Conservation (phyloP, 106 monocot species). For the Acorus gramineus region DNA sequence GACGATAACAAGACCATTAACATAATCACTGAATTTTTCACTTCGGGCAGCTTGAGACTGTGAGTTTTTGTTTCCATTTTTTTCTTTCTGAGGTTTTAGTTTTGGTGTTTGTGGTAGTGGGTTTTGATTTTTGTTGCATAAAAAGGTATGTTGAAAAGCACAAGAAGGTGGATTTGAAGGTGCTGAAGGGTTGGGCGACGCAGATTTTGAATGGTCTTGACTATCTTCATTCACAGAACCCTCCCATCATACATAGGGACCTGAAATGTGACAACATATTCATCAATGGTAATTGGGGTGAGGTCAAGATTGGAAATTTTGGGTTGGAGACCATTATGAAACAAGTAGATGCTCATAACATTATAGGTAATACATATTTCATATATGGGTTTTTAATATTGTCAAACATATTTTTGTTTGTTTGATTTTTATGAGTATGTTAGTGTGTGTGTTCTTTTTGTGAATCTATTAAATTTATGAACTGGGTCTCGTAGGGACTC, state of each 20-base stretch:
- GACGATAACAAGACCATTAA: slow-evolving; percentile 57
- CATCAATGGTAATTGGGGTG: slow-evolving; percentile 69
- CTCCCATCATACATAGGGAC: slow-evolving; percentile 67
- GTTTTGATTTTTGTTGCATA: neutral
- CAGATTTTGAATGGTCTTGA: slow-evolving; percentile 54
- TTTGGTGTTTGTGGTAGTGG: neutral
- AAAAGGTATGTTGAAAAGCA: slow-evolving; percentile 63
- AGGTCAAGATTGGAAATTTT: slow-evolving; percentile 74
- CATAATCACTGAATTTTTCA: slow-evolving; percentile 71
- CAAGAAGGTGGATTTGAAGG: slow-evolving; percentile 62
- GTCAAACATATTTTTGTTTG: neutral
- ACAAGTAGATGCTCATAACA: slow-evolving; percentile 29
- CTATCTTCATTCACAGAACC: slow-evolving; percentile 56
- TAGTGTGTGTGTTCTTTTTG: no score
- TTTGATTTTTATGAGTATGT: neutral
- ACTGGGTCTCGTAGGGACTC: slow-evolving; percentile 27
- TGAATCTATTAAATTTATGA: no score
- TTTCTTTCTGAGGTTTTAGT: neutral
- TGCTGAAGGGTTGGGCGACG: slow-evolving; percentile 64
- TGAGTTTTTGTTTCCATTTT: slow-evolving; percentile 17
- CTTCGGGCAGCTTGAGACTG: slow-evolving; percentile 65
- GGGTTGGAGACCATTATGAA: slow-evolving; percentile 61
- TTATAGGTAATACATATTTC: slow-evolving; percentile 30
- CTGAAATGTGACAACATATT: slow-evolving; percentile 82
- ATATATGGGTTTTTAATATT: neutral